Base-by-base conservation (phyloP, 2,329 filamentous ascomycete genomes). In the Pyrenophora tritici-repentis region DNA sequence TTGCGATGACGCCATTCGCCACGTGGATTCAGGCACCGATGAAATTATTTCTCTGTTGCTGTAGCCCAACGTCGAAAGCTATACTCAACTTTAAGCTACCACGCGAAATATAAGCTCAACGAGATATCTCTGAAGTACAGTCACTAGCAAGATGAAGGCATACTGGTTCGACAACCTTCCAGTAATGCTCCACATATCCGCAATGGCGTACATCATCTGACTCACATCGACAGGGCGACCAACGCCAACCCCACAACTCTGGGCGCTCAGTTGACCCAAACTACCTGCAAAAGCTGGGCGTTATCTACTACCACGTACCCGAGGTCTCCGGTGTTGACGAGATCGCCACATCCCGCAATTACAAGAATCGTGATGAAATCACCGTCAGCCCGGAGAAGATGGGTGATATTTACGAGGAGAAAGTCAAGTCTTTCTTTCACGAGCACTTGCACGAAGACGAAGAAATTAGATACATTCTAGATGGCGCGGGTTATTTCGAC, bases 381-480 rank as follows among this genome's bases (percentile, higher is more conserved):
- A 89, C 84, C 53, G 90, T 99, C 17, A 95, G 90, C 6, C 93
- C 92, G 0, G 80, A 86, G 58, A 88, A 86, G 58, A 91, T 97
- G 87, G 91, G 91, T 49, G 88, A 84, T 33, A 77, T 86, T 37
- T 99, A 97, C 78, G 93, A 99, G 76, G 84, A 89, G 58, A 97
- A 97, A 76, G 91, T 99, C 57, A 92, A 91, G 78, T 85, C 77
- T 61, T 99, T 99, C 79, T 99, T 97, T 79, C 74, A 89, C 65
- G 94, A 99, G 81, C 94, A 99, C 74, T 75, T 99, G 66, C 94
- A 99, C 72, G 94, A 99, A 78, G 94, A 99, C 64, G 94, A 99
- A 78, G 94, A 99, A 81, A 99, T 99, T 61, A 82, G 94, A 40
- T 99, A 97, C 69, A 92, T 99, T 61, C 81, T 91, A 26, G 92